These are phyloP conservation scores for Gymnopilus junonius DNA, from an alignment of 768 basidiomycete genomes.

Conservation along the genomic window DNA sequence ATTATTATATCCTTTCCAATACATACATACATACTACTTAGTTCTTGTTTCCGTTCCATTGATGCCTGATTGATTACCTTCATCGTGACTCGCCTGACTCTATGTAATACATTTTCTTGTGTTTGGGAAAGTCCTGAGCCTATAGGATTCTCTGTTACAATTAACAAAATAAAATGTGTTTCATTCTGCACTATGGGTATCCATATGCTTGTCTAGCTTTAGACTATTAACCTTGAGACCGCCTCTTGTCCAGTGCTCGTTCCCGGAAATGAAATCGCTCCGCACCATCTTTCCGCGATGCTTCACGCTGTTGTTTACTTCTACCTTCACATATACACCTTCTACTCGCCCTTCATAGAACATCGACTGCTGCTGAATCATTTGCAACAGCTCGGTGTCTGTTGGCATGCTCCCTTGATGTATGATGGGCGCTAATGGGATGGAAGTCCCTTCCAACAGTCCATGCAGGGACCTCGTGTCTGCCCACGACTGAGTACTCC, in stretches of 20 bases:
- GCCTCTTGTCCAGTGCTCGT: slow-evolving; percentile 62
- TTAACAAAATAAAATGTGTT: too few species aligned
- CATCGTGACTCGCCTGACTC: not conserved
- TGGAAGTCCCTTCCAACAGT: slow-evolving; percentile 42
- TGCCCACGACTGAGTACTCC: slow-evolving; percentile 44
- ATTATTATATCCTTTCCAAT: not conserved
- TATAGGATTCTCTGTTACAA: too few species aligned
- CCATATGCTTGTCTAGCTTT: not conserved
- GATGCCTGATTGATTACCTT: not conserved
- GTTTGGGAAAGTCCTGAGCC: too few species aligned
- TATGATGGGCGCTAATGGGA: slow-evolving; percentile 47
- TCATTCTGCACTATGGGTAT: not conserved
- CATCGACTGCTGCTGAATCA: slow-evolving; percentile 50
- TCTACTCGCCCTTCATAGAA: slow-evolving; percentile 50
- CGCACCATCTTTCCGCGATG: slow-evolving; percentile 60
- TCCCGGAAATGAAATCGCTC: slow-evolving; percentile 64
- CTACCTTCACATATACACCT: slow-evolving; percentile 63
- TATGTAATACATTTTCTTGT: not conserved
- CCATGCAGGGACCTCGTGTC: slow-evolving; percentile 37
- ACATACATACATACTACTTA: not conserved
- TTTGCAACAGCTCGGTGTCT: slow-evolving; percentile 40
- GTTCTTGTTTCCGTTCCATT: not conserved
- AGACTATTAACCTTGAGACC: slow-evolving; percentile 22
- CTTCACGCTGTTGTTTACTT: slow-evolving; percentile 42
- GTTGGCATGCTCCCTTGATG: slow-evolving; percentile 45